A percentile compares a stretch with the other conserved stretches of the same genome.
phyloP scores from a whole-genome alignment of 768 basidiomycete species.

The Stropharia rugosoannulata region DNA sequence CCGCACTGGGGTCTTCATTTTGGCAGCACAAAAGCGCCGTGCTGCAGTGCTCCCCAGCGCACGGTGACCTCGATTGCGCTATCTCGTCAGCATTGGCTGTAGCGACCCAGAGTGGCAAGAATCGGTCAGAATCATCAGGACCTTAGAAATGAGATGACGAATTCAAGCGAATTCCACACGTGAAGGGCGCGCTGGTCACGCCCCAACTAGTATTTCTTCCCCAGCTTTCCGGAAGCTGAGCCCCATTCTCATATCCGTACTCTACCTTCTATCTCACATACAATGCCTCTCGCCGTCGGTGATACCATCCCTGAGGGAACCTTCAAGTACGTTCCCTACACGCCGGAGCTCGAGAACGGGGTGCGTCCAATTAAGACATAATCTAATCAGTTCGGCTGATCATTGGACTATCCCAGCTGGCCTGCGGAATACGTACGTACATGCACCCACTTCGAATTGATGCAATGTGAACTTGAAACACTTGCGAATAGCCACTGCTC shows the following conservation, averaged over 20 bases:
- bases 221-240: neutral
- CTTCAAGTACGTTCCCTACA: constrained; percentile 58
- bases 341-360: constrained; percentile 59
- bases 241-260: constrained; percentile 7
- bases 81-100: too few species aligned
- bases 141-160: constrained; percentile 2
- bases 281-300: constrained; percentile 35
- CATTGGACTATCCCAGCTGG: constrained; percentile 35
- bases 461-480: constrained; percentile 9
- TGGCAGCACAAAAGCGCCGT: too few species aligned
- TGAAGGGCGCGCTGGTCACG: constrained; percentile 3
- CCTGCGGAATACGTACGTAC: constrained; percentile 64
- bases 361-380: constrained; percentile 31
- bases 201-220: neutral
- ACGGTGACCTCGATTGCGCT: too few species aligned
- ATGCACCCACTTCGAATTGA: constrained; percentile 5
- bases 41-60: too few species aligned
- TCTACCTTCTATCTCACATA: constrained; percentile 6
- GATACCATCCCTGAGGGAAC: constrained; percentile 37
- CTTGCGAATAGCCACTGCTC: constrained; percentile 41
- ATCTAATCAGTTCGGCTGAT: constrained; percentile 16
- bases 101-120: too few species aligned
- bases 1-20: too few species aligned
- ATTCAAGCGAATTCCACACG: constrained; percentile 6
- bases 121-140: neutral